Conservation (phyloP, 192 early-diverging fungal species). For the Allomyces macrogynus region DNA sequence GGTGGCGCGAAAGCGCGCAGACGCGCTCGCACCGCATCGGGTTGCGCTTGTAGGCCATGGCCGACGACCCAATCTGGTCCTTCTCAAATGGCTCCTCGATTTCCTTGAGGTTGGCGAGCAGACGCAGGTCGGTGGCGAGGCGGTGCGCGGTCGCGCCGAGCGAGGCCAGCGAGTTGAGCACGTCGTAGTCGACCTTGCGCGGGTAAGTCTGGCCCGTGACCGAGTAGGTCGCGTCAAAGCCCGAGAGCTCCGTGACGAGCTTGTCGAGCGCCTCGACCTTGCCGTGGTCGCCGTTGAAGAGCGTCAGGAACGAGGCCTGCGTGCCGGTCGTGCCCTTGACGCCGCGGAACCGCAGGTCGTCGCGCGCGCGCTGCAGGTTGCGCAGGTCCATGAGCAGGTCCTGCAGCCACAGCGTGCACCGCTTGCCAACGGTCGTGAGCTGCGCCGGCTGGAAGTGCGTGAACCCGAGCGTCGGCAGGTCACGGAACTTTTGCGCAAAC, state of each 20-base stretch:
- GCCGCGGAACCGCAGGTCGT: conserved; percentile 80
- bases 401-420: conserved; percentile 88
- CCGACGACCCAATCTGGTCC: conserved; percentile 94
- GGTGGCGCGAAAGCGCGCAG: conserved; percentile 83
- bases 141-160: conserved; percentile 94
- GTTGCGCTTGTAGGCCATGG: conserved; percentile 99
- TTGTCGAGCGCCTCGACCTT: conserved; percentile 84
- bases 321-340: conserved; percentile 98
- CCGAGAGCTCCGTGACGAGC: conserved; percentile 71
- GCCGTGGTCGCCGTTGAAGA: conserved; percentile 82
- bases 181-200: conserved; percentile 91
- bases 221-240: conserved; percentile 63
- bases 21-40: conserved; percentile 97
- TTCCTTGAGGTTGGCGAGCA: conserved; percentile 91
- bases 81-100: conserved; percentile 98
- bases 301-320: conserved; percentile 87
- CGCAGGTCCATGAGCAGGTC: conserved; percentile 90
- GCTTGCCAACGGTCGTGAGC: conserved; percentile 93
- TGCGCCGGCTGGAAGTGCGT: conserved; percentile 99
- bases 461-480: conserved; percentile 85
- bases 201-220: conserved; percentile 97
- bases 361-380: conserved; percentile 69
- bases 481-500: conserved; percentile 63
- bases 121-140: conserved; percentile 86
- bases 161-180: conserved; percentile 59